Percentiles rank a stretch among this genome's conserved stretches.
phyloP scores from a whole-genome alignment of 2,329 filamentous ascomycete genomes.

The Phialophora chinensis region DNA sequence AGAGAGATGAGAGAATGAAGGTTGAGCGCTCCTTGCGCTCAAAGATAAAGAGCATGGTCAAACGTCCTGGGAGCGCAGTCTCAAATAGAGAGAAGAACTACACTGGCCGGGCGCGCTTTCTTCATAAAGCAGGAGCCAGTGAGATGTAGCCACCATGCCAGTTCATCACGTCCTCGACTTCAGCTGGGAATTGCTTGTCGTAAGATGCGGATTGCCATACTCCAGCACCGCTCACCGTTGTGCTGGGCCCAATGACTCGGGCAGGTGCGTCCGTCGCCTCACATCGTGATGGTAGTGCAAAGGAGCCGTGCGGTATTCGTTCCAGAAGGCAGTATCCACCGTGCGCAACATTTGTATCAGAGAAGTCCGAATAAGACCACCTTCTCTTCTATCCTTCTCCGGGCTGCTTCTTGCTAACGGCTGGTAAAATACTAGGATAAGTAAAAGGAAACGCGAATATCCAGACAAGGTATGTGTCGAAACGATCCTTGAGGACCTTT shows the following conservation, averaged over 20 bases:
- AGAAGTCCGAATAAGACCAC: constrained; percentile 12
- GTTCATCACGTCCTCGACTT: not conserved
- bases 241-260: constrained; percentile 30
- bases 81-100: not conserved
- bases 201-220: constrained; percentile 14
- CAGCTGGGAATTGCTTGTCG: constrained; percentile 24
- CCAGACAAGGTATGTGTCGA: no score
- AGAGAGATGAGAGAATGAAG: constrained; percentile 5
- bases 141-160: constrained; percentile 15
- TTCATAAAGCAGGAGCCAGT: constrained; percentile 19
- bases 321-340: not conserved
- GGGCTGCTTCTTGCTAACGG: constrained; percentile 5
- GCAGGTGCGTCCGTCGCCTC: constrained; percentile 32
- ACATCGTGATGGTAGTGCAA: constrained; percentile 29
- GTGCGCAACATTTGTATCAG: constrained; percentile 8
- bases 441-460: no score
- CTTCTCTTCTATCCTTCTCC: constrained; percentile 12
- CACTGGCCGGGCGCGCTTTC: constrained; percentile 9
- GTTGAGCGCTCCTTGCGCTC: constrained; percentile 4
- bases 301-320: constrained; percentile 6
- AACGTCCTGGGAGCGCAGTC: not conserved
- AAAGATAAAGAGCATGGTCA: constrained; percentile 20
- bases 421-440: not conserved
- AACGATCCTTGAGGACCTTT: no score
- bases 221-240: constrained; percentile 30